These are phyloP conservation scores for Bimuria novae-zelandiae DNA, from an alignment of 2,329 filamentous ascomycete genomes.

Conservation along the genomic window DNA sequence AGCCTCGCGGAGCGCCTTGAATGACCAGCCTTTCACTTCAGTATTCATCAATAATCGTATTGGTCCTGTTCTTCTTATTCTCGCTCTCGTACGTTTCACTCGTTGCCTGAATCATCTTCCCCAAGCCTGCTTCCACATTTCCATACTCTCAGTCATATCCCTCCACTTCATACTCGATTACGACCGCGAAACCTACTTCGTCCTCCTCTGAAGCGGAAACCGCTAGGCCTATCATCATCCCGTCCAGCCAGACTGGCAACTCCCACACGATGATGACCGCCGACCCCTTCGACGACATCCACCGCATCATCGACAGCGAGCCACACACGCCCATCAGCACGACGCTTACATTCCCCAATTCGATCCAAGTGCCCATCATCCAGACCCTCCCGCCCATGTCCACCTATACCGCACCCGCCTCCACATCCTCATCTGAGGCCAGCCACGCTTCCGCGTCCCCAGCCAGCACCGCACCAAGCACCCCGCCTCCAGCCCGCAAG, in stretches of 20 bases:
- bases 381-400: neutral
- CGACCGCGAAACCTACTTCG: too few species aligned
- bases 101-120: neutral
- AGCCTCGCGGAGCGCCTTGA: neutral
- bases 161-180: too few species aligned
- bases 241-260: too few species aligned
- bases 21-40: neutral
- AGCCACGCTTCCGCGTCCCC: too few species aligned
- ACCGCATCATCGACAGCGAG: neutral
- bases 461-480: neutral
- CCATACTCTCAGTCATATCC: too few species aligned
- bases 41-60: conserved; percentile 1
- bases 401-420: neutral
- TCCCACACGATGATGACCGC: conserved; percentile 6
- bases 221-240: too few species aligned
- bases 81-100: conserved; percentile 2
- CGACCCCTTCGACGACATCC: conserved; percentile 17
- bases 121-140: too few species aligned
- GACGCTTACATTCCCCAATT: too few species aligned
- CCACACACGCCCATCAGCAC: neutral
- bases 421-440: conserved; percentile 1
- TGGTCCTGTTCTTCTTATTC: conserved; percentile 5
- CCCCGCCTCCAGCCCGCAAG: neutral
- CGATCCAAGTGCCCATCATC: conserved; percentile 18
- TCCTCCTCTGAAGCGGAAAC: too few species aligned